Evolutionary conservation across 345 rosid species (phyloP), one percentile per base, ranked within the genome.

Genomic region (Lepidium africanum): DNA sequence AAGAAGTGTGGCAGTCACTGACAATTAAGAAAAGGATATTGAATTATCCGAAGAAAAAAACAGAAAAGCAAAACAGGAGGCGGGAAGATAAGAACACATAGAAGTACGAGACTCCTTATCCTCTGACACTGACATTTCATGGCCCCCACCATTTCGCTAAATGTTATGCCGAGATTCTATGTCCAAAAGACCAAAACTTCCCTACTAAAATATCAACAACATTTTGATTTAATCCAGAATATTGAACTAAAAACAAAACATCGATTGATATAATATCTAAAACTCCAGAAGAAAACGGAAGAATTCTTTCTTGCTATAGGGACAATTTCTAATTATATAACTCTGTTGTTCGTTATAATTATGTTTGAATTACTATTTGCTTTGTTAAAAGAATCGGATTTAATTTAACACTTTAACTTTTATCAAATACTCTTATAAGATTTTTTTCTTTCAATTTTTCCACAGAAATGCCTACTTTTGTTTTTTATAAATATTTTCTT

Each of bases 61-160:
- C 11, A 7, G 23, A 27, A 30, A 30, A 27, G 32, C 32, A 17
- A 50, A 51, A 53, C 17, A 23, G 25, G 15, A 19, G 23, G 33
- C 37, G 49, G 1, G 46, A 54, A 41, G 76, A 73, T 65, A 73
- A 73, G 63, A 54, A 40, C 13, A 70, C 72, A 50, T 59, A 13
- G 27, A 73, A 73, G 67, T 73, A 66, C 61, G 77, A 73, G 56
- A 65, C 59, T 73, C 54, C 63, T 59, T 73, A 73, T 66, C 77
- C 67, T 47, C 55, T 73, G 72, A 73, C 62, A 59, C 72, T 59
- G 72, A 73, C 77, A 33, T 36, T 23, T 38, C 59, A 25, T 56
- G 76, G 27, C 40, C 70, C 70, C 71, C 11, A 65, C 66, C 53
- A 60, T 8, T 33, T 5, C 54, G n/a, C 63, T 53, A 15, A 15